Conservation (phyloP, 116 monocot genomes). For the Iris pallida region DNA sequence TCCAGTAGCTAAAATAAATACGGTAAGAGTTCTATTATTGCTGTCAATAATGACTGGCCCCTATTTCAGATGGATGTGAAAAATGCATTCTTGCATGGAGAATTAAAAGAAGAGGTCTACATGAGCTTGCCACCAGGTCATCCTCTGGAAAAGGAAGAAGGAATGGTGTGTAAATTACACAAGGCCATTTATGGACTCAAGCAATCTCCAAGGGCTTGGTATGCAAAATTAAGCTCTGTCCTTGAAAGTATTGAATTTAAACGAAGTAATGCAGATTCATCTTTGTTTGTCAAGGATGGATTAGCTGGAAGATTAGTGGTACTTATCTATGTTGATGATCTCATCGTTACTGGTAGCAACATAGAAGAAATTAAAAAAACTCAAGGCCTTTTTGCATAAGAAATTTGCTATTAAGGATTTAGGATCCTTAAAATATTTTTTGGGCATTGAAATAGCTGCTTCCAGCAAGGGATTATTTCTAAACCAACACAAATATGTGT, state of each 20-base stretch:
- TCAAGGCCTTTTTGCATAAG: neutral
- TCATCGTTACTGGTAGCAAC: neutral
- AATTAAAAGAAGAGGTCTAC: neutral
- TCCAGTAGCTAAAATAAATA: constrained; percentile 5
- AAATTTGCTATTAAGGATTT: too few species aligned
- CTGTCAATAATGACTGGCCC: neutral
- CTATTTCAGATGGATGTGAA: neutral
- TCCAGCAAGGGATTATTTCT: neutral
- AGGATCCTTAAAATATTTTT: neutral
- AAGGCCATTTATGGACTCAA: neutral
- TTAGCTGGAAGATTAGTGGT: neutral
- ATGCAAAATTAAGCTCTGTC: constrained; percentile 1
- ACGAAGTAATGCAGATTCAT: constrained; percentile 7
- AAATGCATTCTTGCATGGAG: neutral
- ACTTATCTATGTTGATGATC: constrained; percentile 17
- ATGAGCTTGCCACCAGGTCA: neutral
- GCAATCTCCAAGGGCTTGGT: constrained; percentile 16
- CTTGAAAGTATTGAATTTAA: neutral
- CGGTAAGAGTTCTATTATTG: neutral
- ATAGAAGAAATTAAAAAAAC: constrained; percentile 2
- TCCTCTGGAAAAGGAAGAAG: neutral
- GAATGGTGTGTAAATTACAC: neutral
- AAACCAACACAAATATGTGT: constrained; percentile 8
- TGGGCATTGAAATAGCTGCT: too few species aligned
- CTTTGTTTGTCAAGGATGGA: constrained; percentile 2